Evolutionary conservation across 2,329 filamentous ascomycete genomes (phyloP).

Genomic region (Trichoderma endophyticum): DNA sequence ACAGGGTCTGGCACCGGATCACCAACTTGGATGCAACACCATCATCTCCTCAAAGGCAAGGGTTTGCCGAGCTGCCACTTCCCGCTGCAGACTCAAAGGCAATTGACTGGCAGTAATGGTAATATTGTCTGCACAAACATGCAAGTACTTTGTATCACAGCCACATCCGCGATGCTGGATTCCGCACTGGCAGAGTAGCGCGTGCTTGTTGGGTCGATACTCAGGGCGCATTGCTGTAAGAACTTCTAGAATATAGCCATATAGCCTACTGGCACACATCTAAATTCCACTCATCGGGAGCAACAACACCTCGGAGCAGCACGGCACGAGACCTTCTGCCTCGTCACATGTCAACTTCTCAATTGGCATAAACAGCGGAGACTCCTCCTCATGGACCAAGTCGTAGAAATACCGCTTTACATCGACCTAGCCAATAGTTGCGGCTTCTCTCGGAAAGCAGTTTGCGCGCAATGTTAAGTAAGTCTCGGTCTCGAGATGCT

Average conservation of each 20-base stretch:
- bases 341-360: conserved; percentile 59
- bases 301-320: neutral
- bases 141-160: neutral
- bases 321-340: conserved; percentile 51
- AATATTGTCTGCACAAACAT: neutral
- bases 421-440: conserved; percentile 54
- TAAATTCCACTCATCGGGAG: neutral
- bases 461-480: conserved; percentile 65
- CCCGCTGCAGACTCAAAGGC: neutral
- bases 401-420: conserved; percentile 72
- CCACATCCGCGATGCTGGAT: neutral
- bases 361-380: conserved; percentile 54
- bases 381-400: conserved; percentile 54
- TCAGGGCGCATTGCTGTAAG: neutral
- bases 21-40: conserved; percentile 6
- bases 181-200: neutral
- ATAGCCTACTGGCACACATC: neutral
- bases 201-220: neutral
- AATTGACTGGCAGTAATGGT: neutral
- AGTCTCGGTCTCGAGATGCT: conserved; percentile 64
- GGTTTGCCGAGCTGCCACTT: neutral
- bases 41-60: neutral
- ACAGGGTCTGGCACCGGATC: neutral
- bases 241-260: neutral
- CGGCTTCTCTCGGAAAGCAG: conserved; percentile 51